Evolutionary conservation across 2,329 filamentous ascomycete genomes (phyloP), one percentile per base, ranked within the genome.

Genomic region (Pezicula carpinea): DNA sequence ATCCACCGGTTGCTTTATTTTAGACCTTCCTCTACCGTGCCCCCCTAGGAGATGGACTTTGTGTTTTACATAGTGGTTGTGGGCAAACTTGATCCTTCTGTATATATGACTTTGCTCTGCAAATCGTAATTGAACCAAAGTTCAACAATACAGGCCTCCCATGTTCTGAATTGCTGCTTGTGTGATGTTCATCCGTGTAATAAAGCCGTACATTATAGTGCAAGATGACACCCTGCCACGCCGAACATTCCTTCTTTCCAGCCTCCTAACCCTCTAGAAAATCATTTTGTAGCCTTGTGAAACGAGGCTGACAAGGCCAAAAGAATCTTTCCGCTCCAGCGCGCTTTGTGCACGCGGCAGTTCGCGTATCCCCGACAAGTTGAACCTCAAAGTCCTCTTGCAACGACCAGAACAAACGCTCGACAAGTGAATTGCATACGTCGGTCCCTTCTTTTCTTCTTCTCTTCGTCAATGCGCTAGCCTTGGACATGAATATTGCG

Each of bases 31-130:
- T 33, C 35, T 51, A 48, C 41, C 33, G 15, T 14, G 33, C 33
- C 8, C 7, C n/a, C 18, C 4, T 10, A 35, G 33, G 33, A 29
- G 26, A 29, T 4, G 26, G 26, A 29, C 26, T 29, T 29, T 10
- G 26, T 29, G 26, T 29, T 29, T 29, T 29, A 29, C 26, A 11
- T 13, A 29, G 26, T 14, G 39, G 13, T 46, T 15, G 26, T 22
- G 23, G 18, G 47, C 31, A 50, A 18, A 13, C 29, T 23, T 45
- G 45, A 40, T 50, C 46, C 46, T 49, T 56, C 52, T 58, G 55
- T 58, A 58, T 56, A 58, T 56, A 58, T 33, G 47, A 41, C 32
- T 45, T 34, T 34, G 33, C 34, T 49, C 33, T 48, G 46, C 29
- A 22, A 32, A 53, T 32, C 26, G 51, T 54, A 57, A 55, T 53